Evolutionary conservation across 805 yeast genomes (phyloP).

Genomic region (Kodamaea hsintzibuensis): DNA sequence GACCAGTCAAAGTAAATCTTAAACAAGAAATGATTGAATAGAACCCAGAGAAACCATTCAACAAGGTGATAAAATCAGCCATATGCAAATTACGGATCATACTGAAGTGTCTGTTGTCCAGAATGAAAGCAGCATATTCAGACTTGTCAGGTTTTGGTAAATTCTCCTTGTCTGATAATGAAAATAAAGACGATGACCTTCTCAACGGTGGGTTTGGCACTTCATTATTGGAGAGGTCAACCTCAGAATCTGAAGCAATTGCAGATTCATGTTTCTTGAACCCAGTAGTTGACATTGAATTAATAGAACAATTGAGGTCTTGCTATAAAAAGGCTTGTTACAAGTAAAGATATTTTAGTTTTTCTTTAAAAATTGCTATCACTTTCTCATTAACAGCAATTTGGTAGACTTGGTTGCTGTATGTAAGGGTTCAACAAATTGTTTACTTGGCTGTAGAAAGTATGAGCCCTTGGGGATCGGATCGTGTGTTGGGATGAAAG

Average conservation of each 20-base stretch:
- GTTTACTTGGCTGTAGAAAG: background rate
- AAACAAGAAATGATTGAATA: conserved; percentile 85
- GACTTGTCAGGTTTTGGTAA: conserved; percentile 75
- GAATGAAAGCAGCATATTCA: conserved; percentile 77
- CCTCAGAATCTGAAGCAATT: conserved; percentile 37
- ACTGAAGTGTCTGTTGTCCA: conserved; percentile 82
- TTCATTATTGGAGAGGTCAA: conserved; percentile 23
- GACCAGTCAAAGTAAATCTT: conserved; percentile 71
- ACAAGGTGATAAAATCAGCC: conserved; percentile 94
- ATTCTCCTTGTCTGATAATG: conserved; percentile 48
- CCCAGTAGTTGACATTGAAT: conserved; percentile 22
- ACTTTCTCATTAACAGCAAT: background rate
- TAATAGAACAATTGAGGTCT: background rate
- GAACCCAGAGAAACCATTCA: conserved; percentile 93
- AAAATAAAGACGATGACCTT: conserved; percentile 54
- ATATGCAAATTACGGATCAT: conserved; percentile 84
- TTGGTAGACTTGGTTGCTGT: background rate
- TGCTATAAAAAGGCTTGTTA: background rate
- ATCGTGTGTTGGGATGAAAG: background rate
- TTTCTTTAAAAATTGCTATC: background rate
- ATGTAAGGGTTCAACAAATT: background rate
- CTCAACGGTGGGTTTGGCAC: conserved; percentile 37
- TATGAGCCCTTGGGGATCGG: background rate
- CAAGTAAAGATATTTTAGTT: background rate
- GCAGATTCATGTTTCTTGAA: conserved; percentile 34